A percentile compares a stretch with the other conserved stretches of the same genome.
phyloP scores from a whole-genome alignment of 2,329 filamentous ascomycete genomes.

The Cucurbitaria berberidis region DNA sequence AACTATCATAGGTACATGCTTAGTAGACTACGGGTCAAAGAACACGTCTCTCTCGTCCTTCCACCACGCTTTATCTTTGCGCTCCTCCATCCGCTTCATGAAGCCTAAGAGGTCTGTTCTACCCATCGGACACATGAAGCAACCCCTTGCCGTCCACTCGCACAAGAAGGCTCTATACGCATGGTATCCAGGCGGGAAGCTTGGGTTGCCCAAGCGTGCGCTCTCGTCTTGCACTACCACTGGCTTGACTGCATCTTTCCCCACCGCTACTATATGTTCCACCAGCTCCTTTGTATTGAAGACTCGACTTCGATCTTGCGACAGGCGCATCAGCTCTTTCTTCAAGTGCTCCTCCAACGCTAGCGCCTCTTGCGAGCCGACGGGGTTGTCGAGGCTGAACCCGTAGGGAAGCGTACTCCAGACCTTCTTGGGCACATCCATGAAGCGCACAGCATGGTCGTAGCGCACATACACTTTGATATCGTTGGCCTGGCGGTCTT shows the following conservation, averaged over 20 bases:
- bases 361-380: slow-evolving; percentile 1
- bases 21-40: background rate
- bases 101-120: slow-evolving; percentile 7
- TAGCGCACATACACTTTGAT: background rate
- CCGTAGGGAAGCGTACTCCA: slow-evolving; percentile 6
- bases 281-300: slow-evolving; percentile 10
- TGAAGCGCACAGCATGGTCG: slow-evolving; percentile 7
- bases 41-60: slow-evolving; percentile 6
- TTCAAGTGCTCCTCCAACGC: slow-evolving; percentile 3
- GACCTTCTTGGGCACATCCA: slow-evolving; percentile 5
- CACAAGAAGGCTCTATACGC: slow-evolving; percentile 14
- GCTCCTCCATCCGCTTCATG: slow-evolving; percentile 9
- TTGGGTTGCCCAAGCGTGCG: slow-evolving; percentile 14
- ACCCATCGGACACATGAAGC: slow-evolving; percentile 8
- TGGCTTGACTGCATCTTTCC: slow-evolving; percentile 4
- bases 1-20: background rate
- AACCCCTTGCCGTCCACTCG: slow-evolving; percentile 18
- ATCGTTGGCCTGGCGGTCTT: background rate
- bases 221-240: slow-evolving; percentile 2
- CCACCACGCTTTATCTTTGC: slow-evolving; percentile 14
- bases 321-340: slow-evolving; percentile 7
- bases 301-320: background rate
- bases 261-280: slow-evolving; percentile 10
- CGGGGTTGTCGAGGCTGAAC: slow-evolving; percentile 13
- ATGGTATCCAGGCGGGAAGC: slow-evolving; percentile 15